Base-by-base conservation (phyloP, 164 flowering plant genomes). In the Annona squamosa region DNA sequence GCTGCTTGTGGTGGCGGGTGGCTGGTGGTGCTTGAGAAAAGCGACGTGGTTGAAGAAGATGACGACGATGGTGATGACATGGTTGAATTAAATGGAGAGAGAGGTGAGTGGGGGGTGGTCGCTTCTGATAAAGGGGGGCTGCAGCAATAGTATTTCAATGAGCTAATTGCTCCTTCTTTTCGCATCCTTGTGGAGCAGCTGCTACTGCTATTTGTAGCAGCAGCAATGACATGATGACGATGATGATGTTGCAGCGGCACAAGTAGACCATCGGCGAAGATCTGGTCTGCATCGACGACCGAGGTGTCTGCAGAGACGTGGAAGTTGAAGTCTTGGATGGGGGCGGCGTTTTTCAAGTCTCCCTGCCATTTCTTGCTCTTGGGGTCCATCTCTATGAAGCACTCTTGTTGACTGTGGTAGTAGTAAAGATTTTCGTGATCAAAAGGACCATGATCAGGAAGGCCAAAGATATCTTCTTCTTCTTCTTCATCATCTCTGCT, bases 381-480 rank as follows among this genome's bases (percentile, higher is more conserved):
- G n/a, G 92, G 98, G 77, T 92, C 96, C 88, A 92, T 86, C 75
- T 89, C 98, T 44, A 92, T 89, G 86, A 88, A 89, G 66, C 86
- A 68, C 41, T 41, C 59, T 26, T 63, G 72, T 26, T 63, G 72
- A 48, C 69, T 71, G 13, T 67, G 26, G 42, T 16, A 43, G 37
- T 16, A 68, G 46, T 69, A 67, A 78, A 76, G 18, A 26, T 26
- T 26, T 0, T 26, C 37, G 37, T 26, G 84, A 79, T 48, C 82
- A 88, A 26, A 82, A 19, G 37, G 37, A 26, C 37, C 37, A 26
- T 26, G 37, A 26, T 26, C 37, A 37, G 81, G 80, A 42, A 79
- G 66, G 45, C 86, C 70, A 19, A 79, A 68, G 56, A 87, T 83
- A 26, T 26, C 1, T 26, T 26, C 37, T 26, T 26, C 37, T 26